Base-by-base conservation (phyloP, 805 yeast species). In the Sugiyamaella americana region DNA sequence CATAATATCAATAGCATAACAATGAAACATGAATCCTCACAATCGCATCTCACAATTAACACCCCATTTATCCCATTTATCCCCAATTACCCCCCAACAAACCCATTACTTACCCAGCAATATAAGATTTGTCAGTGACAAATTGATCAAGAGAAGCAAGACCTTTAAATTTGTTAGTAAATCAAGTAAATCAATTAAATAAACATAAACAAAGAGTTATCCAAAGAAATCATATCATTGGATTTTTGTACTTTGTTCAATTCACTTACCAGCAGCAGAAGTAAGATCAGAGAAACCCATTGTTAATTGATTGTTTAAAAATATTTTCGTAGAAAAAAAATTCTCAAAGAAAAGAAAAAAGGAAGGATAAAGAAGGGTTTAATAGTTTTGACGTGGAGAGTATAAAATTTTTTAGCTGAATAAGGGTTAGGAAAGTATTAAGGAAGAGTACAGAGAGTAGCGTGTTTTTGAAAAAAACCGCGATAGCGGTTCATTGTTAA, bases 121-220 rank as follows among this genome's bases (percentile, higher is more conserved):
- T 69, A 87, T 88, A 89, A 60, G 95, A 86, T 80, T 87, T 85
- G 75, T 84, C 91, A 71, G 84, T 87, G 72, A 89, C 81, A 79
- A 77, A 79, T 61, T 78, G 77, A 85, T 89, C 82, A 69, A 89
- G 82, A 68, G 86, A 68, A 62, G 78, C 65, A 63, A 83, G 69
- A 62, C 86, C 73, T 69, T 41, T 36, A 21, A 48, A 19, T 40
- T 41, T 17, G 35, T 22, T 4, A 5, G 2, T 21, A 36, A 6
- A 46, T 13, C 23, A 22, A 20, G 21, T n/a, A 19, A n/a, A 8
- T 35, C 10, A n/a, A 17, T 17, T 36, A n/a, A 38, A 11, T 29
- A 11, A 17, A 34, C 17, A 20, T 17, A 36, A n/a, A n/a, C n/a
- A n/a, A n/a, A n/a, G n/a, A n/a, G n/a, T n/a, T n/a, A n/a, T n/a